phyloP scores from a whole-genome alignment of 345 rosid species.

The Moringa oleifera region DNA sequence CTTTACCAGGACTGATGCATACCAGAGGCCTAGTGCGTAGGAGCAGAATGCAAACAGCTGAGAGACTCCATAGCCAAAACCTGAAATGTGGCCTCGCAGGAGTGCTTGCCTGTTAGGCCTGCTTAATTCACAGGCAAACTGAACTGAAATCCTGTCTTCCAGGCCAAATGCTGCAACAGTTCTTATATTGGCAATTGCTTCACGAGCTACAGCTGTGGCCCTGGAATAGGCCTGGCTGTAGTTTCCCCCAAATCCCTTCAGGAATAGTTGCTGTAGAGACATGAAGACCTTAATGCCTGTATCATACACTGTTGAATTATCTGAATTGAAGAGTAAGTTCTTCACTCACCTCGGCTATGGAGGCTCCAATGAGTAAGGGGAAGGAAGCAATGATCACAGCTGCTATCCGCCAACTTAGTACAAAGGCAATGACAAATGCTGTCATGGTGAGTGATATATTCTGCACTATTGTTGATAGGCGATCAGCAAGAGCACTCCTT shows the following conservation, averaged over 20 bases:
- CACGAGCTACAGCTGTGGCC: slow-evolving; percentile 68
- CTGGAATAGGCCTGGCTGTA: slow-evolving; percentile 46
- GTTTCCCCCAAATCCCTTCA: slow-evolving; percentile 82
- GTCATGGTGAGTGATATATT: slow-evolving; percentile 66
- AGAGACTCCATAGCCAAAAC: slow-evolving; percentile 65
- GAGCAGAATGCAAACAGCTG: slow-evolving; percentile 57
- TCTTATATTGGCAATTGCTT: slow-evolving; percentile 66
- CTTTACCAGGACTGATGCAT: slow-evolving; percentile 56
- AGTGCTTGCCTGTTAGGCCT: slow-evolving; percentile 54
- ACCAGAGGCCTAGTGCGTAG: slow-evolving; percentile 90
- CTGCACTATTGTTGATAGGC: slow-evolving; percentile 74
- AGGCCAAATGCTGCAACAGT: slow-evolving; percentile 72
- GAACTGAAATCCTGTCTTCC: slow-evolving; percentile 42
- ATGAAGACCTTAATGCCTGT: not conserved
- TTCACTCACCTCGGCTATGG: slow-evolving; percentile 56
- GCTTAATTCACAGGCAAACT: slow-evolving; percentile 52
- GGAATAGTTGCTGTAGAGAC: slow-evolving; percentile 55
- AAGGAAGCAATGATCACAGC: slow-evolving; percentile 70
- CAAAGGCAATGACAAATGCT: slow-evolving; percentile 65
- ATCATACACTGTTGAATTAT: not conserved
- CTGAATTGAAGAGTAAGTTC: not conserved
- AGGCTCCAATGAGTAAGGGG: slow-evolving; percentile 74
- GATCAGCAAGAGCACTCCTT: slow-evolving; percentile 72
- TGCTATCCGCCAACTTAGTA: slow-evolving; percentile 74
- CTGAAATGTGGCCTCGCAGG: slow-evolving; percentile 70